A percentile compares a stretch with the other conserved stretches of the same genome.
Conservation (phyloP, 1,284 basidiomycete genomes). For the Apiotrichum mycotoxinovorans region DNA sequence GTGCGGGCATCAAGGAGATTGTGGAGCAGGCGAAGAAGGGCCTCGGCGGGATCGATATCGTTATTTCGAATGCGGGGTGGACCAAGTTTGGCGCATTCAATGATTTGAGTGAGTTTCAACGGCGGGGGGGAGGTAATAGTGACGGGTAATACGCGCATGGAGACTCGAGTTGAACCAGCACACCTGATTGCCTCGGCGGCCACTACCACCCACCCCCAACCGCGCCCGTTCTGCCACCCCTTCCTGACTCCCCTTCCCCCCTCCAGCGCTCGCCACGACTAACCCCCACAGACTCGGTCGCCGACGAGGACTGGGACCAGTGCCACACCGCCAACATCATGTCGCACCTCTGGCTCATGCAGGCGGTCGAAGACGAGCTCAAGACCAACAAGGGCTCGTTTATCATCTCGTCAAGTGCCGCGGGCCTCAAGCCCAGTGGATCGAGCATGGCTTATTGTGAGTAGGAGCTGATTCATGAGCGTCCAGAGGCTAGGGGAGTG, state of each 20-base stretch:
- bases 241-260: too few relatives aligned
- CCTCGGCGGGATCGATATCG: constrained; percentile 23
- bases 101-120: constrained; percentile 21
- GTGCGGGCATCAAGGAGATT: constrained; percentile 18
- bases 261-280: not conserved
- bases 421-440: constrained; percentile 20
- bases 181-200: too few relatives aligned
- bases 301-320: constrained; percentile 20
- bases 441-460: constrained; percentile 15
- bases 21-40: constrained; percentile 15
- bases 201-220: too few relatives aligned
- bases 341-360: constrained; percentile 22
- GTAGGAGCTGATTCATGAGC: not conserved
- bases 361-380: constrained; percentile 15
- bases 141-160: too few relatives aligned
- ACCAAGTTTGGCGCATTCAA: constrained; percentile 23
- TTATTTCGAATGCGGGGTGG: constrained; percentile 29
- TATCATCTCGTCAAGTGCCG: constrained; percentile 16
- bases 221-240: too few relatives aligned
- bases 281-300: constrained; percentile 7
- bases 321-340: constrained; percentile 22
- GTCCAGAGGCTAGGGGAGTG: too few relatives aligned
- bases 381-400: constrained; percentile 15
- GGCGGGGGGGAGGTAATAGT: too few relatives aligned
- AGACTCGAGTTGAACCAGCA: too few relatives aligned